These are phyloP conservation scores for Jackrogersella minutella DNA, from an alignment of 495 filamentous ascomycete genomes.

Conservation along the genomic window DNA sequence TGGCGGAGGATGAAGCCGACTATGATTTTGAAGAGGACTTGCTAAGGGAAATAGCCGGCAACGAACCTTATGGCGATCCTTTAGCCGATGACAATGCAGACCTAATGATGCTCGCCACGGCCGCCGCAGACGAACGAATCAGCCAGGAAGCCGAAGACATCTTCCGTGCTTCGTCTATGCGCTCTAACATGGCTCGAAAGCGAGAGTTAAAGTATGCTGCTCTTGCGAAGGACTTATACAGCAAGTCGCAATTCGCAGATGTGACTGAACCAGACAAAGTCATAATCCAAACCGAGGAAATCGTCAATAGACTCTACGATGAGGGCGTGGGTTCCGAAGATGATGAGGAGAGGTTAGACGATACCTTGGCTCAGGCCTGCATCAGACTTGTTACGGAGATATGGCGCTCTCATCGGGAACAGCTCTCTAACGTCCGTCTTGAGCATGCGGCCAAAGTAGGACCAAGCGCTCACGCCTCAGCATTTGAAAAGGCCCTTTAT, in stretches of 20 bases:
- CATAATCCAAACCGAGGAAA: conserved; percentile 63
- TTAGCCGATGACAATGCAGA: conserved; percentile 50
- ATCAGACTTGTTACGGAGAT: conserved; percentile 60
- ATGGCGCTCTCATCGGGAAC: conserved; percentile 64
- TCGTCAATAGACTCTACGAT: conserved; percentile 62
- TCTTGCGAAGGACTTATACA: conserved; percentile 61
- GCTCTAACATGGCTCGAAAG: conserved; percentile 41
- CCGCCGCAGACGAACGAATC: conserved; percentile 55
- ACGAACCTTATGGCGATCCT: conserved; percentile 21
- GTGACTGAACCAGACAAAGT: conserved; percentile 60
- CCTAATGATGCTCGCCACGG: conserved; percentile 56
- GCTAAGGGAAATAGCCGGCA: conserved; percentile 38
- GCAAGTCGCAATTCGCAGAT: conserved; percentile 52
- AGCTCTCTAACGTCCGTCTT: conserved; percentile 55
- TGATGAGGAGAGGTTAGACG: conserved; percentile 62
- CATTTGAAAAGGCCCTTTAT: conserved; percentile 75
- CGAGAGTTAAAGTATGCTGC: conserved; percentile 56
- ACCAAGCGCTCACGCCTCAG: conserved; percentile 64
- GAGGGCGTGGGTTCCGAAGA: conserved; percentile 62
- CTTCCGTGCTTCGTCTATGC: conserved; percentile 53
- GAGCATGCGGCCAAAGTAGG: conserved; percentile 68
- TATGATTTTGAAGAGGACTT: conserved; percentile 40
- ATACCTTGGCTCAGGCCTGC: conserved; percentile 62
- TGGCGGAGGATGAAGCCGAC: conserved; percentile 44
- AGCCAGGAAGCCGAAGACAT: conserved; percentile 56